Base-by-base conservation (phyloP, 78 protist species). In the Polysphondylium violaceum region DNA sequence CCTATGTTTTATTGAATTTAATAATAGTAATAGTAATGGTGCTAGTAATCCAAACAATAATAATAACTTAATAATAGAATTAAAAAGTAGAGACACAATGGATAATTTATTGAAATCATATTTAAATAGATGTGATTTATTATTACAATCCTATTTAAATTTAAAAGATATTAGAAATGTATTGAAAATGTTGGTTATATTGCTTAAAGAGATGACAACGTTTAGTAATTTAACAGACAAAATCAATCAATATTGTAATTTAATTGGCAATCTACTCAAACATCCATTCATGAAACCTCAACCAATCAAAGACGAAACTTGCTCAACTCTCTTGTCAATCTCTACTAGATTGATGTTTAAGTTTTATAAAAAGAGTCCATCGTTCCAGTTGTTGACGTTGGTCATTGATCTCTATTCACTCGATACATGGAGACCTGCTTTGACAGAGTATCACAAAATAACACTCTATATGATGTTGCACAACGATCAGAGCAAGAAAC, bases 241-340 rank as follows among this genome's bases (percentile, higher is more conserved):
- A 19, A 53, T 71, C 16, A 27, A 14, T 16, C 21, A 41, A 9
- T 71, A 71, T 50, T 38, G 25, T 14, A 3, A 21, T 50, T 71
- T 71, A 50, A 25, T 75, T 41, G 33, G 59, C 2, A 55, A 29
- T 27, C 21, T 75, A 58, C 59, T 75, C 59, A 35, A 55, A 59
- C 71, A 75, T 59, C 25, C 16, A n/a, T 31, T 44, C 1, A 16
- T 63, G 75, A 63, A 56, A 64, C 59, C 72, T 25, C 35, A 29
- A 51, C 7, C 6, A 43, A 14, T 19, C 7, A 36, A 64, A 33
- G 53, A 78, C 14, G 88, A 78, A 78, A 38, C 63, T 8, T 25
- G 29, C 29, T 64, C 88, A 21, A 81, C 89, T 27, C 41, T 81
- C 35, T 81, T 64, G n/a, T 64, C 89, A 36, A 81, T 81, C 16